phyloP scores from a whole-genome alignment of 2,329 filamentous ascomycete species.

The Fusarium sp. region DNA sequence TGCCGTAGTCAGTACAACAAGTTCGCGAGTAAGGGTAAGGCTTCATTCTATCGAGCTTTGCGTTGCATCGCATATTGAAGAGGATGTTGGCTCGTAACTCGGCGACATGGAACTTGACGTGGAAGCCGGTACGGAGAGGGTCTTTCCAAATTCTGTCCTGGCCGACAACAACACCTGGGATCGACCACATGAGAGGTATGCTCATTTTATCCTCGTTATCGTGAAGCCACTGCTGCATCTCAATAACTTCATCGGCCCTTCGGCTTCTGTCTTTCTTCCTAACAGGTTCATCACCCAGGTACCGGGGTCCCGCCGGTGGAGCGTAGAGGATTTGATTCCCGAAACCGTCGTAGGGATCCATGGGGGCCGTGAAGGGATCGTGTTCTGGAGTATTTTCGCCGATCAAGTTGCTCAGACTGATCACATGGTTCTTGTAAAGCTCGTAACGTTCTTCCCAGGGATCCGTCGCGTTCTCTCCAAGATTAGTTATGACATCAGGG shows the following conservation, averaged over 20 bases:
- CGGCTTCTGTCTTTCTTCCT: neutral
- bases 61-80: slow-evolving; percentile 65
- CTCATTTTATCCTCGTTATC: slow-evolving; percentile 1
- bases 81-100: slow-evolving; percentile 54
- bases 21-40: slow-evolving; percentile 61
- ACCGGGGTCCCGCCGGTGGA: slow-evolving; percentile 38
- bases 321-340: slow-evolving; percentile 46
- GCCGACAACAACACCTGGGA: slow-evolving; percentile 4
- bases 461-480: neutral
- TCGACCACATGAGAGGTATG: slow-evolving; percentile 29
- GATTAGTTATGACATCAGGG: too few species aligned
- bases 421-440: neutral
- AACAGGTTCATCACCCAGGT: slow-evolving; percentile 13
- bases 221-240: neutral
- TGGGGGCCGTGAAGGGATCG: slow-evolving; percentile 9
- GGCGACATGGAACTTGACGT: slow-evolving; percentile 42
- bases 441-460: neutral
- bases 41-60: slow-evolving; percentile 45
- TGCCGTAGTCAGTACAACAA: slow-evolving; percentile 63
- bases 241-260: slow-evolving; percentile 6
- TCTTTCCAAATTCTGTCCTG: slow-evolving; percentile 14
- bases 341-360: slow-evolving; percentile 42
- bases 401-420: neutral
- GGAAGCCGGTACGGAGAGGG: slow-evolving; percentile 34
- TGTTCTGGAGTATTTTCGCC: neutral